These are phyloP conservation scores for Macrolepiota fuliginosa DNA, from an alignment of 768 basidiomycete species.

Conservation along the genomic window DNA sequence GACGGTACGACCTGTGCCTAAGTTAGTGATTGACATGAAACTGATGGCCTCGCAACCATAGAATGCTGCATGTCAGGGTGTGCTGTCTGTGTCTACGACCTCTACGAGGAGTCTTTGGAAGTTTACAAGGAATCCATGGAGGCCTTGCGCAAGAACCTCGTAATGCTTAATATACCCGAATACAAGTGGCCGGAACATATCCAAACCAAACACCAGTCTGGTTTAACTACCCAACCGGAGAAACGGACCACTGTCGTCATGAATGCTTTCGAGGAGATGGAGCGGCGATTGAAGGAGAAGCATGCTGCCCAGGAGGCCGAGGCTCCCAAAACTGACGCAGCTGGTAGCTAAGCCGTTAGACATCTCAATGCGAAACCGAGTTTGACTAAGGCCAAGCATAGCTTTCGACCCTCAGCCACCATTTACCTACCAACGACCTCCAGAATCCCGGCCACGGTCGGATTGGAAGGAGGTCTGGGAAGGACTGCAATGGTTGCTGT, in stretches of 20 bases:
- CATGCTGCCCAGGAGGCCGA: conserved; percentile 28
- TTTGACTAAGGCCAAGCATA: conserved; percentile 2
- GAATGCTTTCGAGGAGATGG: conserved; percentile 73
- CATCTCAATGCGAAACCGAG: not conserved
- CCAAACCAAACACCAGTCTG: conserved; percentile 18
- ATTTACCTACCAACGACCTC: conserved; percentile 11
- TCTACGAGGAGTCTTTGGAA: conserved; percentile 73
- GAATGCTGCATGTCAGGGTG: conserved; percentile 97
- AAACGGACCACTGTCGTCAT: conserved; percentile 37
- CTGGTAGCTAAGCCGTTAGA: conserved; percentile 12
- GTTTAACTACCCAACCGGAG: conserved; percentile 9
- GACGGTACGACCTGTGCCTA: conserved; percentile 49
- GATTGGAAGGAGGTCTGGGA: conserved; percentile 35
- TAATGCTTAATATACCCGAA: conserved; percentile 46
- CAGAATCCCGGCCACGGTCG: conserved; percentile 15
- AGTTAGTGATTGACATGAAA: not conserved
- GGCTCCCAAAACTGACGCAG: not conserved
- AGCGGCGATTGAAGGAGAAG: conserved; percentile 52
- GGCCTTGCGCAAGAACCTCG: conserved; percentile 49
- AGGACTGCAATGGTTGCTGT: conserved; percentile 48
- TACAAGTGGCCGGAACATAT: conserved; percentile 65
- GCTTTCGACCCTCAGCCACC: conserved; percentile 9
- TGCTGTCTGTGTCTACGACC: conserved; percentile 86
- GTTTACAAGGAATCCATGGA: conserved; percentile 57
- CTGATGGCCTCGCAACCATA: conserved; percentile 23